These are phyloP conservation scores for Macrocystidia cucumis DNA, from an alignment of 1,284 basidiomycete genomes.

Conservation along the genomic window DNA sequence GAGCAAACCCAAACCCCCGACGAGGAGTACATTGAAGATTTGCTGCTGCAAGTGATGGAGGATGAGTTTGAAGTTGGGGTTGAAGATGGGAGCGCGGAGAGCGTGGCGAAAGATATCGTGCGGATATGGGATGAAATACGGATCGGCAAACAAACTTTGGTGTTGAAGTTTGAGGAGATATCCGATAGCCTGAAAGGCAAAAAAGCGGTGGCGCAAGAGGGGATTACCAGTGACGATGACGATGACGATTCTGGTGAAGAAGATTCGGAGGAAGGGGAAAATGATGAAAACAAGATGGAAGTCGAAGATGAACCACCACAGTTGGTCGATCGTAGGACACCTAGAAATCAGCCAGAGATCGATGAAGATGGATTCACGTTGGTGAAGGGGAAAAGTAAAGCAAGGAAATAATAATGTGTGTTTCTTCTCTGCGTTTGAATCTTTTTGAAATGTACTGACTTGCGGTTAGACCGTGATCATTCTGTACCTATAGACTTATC, in stretches of 20 bases:
- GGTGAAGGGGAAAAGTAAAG: constrained; percentile 61
- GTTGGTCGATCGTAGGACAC: constrained; percentile 31
- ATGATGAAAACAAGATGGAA: constrained; percentile 29
- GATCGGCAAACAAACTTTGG: constrained; percentile 31
- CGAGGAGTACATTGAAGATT: constrained; percentile 67
- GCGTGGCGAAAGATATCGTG: constrained; percentile 65
- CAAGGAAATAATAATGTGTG: constrained; percentile 23
- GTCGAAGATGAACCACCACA: constrained; percentile 47
- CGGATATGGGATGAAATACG: constrained; percentile 54
- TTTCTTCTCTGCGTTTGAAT: background rate
- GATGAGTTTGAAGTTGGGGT: constrained; percentile 81
- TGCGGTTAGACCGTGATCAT: too few relatives aligned
- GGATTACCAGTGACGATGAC: constrained; percentile 36
- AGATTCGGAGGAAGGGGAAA: constrained; percentile 27
- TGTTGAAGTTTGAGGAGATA: constrained; percentile 49
- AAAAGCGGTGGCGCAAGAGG: constrained; percentile 43
- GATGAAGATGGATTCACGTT: constrained; percentile 87
- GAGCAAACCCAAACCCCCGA: constrained; percentile 51
- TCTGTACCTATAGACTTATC: too few relatives aligned
- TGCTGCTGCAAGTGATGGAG: constrained; percentile 71
- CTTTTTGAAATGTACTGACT: too few relatives aligned
- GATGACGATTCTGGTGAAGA: constrained; percentile 45
- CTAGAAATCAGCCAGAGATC: constrained; percentile 59
- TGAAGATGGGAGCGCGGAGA: constrained; percentile 74
- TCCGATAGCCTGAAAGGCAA: constrained; percentile 58